Evolutionary conservation across 192 early-diverging fungal genomes (phyloP), one percentile per base, ranked within the genome.

Genomic region (Phycomyces blakesleeanus): DNA sequence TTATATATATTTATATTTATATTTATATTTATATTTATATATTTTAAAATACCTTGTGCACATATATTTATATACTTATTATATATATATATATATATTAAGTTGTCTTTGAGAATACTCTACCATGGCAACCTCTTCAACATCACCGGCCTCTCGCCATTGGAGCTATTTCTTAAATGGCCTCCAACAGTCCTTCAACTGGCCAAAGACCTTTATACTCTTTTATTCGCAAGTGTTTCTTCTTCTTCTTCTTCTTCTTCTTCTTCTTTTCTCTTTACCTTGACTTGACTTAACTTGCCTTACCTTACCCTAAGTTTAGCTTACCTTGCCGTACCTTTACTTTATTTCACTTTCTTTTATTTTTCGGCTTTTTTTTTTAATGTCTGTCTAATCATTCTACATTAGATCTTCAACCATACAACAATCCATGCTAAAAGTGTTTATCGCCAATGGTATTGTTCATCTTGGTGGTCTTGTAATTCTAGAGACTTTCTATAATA

Each of bases 161-260:
- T 49, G 59, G 61, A 25, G 39, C 3, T 59, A 73, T 44, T 73
- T 67, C 63, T 18, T 67, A 9, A 61, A 51, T 59, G 70, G 70
- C 20, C 16, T 72, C 14, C 22, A 37, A 34, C 55, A 61, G 18
- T 64, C 70, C 0, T 72, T 63, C 27, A 66, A 66, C 50, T 72
- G 70, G 70, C 59, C 64, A 37, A 50, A 59, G n/a, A 66, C 65
- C 10, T 34, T 67, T 62, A 61, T 67, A 16, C 63, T 72, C 14
- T 50, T 72, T 16, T 67, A 61, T 42, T 60, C 64, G 70, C 57
- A 67, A 72, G 51, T 37, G n/a, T n/a, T n/a, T n/a, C n/a, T n/a
- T n/a, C n/a, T n/a, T n/a, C n/a, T n/a, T n/a, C n/a, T n/a, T n/a
- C n/a, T n/a, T n/a, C n/a, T n/a, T n/a, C n/a, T n/a, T n/a, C n/a